These are phyloP conservation scores for Phaeotremella skinneri DNA, from an alignment of 768 basidiomycete species.

Conservation along the genomic window DNA sequence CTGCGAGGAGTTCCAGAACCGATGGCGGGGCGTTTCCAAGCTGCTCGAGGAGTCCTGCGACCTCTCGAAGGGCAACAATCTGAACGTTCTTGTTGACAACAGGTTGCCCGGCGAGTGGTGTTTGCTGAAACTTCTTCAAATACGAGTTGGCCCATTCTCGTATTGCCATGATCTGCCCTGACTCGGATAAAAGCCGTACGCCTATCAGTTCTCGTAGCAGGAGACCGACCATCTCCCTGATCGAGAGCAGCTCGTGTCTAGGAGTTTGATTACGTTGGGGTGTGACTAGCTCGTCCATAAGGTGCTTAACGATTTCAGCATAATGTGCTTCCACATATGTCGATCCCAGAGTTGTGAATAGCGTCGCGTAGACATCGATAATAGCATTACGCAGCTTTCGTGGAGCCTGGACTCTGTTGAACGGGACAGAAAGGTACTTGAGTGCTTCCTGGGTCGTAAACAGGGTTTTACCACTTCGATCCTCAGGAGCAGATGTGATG, in stretches of 20 bases:
- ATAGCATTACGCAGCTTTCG: constrained; percentile 77
- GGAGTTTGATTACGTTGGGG: constrained; percentile 57
- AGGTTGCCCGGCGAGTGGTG: constrained; percentile 80
- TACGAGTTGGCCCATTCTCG: constrained; percentile 78
- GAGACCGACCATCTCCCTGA: constrained; percentile 70
- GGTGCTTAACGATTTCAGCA: constrained; percentile 69
- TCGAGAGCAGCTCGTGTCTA: constrained; percentile 71
- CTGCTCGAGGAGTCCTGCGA: constrained; percentile 78
- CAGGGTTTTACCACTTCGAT: constrained; percentile 66
- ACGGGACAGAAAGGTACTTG: constrained; percentile 68
- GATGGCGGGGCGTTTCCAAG: constrained; percentile 88
- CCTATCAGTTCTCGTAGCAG: constrained; percentile 83
- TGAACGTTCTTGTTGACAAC: constrained; percentile 68
- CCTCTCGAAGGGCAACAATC: constrained; percentile 73
- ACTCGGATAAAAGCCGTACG: constrained; percentile 83
- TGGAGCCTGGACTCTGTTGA: constrained; percentile 69
- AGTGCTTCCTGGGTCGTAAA: constrained; percentile 78
- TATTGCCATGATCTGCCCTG: constrained; percentile 87
- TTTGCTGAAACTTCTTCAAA: constrained; percentile 80
- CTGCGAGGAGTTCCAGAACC: constrained; percentile 82
- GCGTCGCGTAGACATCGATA: constrained; percentile 79
- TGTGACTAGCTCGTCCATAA: constrained; percentile 73
- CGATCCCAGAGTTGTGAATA: constrained; percentile 72
- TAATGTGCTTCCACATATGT: constrained; percentile 81
- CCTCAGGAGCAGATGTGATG: constrained; percentile 54